phyloP scores from a whole-genome alignment of 345 rosid genomes.

The Bretschneidera sinensis region DNA sequence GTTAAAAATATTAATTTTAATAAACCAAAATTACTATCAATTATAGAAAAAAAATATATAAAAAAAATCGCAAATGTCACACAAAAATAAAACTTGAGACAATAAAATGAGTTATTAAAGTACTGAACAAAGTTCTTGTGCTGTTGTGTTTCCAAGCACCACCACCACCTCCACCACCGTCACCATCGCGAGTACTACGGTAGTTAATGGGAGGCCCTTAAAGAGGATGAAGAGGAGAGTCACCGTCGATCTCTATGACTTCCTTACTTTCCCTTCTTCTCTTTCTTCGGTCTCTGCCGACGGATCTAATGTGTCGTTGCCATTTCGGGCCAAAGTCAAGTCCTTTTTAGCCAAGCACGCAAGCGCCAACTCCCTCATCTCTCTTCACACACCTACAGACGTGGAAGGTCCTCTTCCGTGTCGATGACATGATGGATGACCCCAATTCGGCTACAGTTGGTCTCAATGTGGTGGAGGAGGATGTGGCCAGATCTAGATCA shows the following conservation, averaged over 20 bases:
- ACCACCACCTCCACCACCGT: too few relatives aligned
- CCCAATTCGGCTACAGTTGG: slow-evolving; percentile 31
- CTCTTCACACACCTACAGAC: slow-evolving; percentile 48
- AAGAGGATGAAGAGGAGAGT: slow-evolving; percentile 70
- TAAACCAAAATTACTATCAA: too few relatives aligned
- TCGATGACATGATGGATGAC: slow-evolving; percentile 37
- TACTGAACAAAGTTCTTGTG: too few relatives aligned
- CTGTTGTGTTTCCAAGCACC: slow-evolving; percentile 12
- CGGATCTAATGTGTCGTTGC: slow-evolving; percentile 13
- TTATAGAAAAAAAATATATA: too few relatives aligned
- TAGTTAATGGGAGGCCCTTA: slow-evolving; percentile 49
- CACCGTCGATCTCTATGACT: slow-evolving; percentile 58
- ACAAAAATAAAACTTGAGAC: too few relatives aligned
- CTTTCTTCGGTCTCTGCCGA: not conserved
- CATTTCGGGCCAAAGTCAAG: slow-evolving; percentile 44
- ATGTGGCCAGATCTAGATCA: slow-evolving; percentile 67
- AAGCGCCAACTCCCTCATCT: slow-evolving; percentile 40
- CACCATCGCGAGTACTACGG: slow-evolving; percentile 25
- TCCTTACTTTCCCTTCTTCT: slow-evolving; percentile 43
- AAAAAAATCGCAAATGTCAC: too few relatives aligned
- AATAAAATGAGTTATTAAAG: too few relatives aligned
- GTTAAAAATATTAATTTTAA: too few relatives aligned
- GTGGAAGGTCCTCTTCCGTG: slow-evolving; percentile 52
- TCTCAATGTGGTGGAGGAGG: slow-evolving; percentile 67
- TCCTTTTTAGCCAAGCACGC: slow-evolving; percentile 46